phyloP scores from a whole-genome alignment of 2,329 filamentous ascomycete genomes.

The Fusarium sp. region DNA sequence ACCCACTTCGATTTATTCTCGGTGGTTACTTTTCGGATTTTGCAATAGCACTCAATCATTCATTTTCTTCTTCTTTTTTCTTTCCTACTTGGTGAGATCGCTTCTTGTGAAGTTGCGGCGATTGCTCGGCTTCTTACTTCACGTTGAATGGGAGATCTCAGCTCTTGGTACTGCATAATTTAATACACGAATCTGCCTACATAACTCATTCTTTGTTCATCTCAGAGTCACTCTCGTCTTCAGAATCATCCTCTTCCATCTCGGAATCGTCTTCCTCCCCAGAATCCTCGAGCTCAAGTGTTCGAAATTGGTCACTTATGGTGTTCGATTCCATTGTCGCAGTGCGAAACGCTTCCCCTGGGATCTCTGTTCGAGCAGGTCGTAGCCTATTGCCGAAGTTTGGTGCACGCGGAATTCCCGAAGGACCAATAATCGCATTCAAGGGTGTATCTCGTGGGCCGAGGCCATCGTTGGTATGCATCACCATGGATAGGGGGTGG shows the following conservation, averaged over 20 bases:
- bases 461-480: not conserved
- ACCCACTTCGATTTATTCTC: not conserved
- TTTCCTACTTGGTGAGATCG: not conserved
- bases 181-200: not conserved
- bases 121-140: not conserved
- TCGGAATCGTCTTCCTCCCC: not conserved
- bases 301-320: not conserved
- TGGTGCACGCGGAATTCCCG: not conserved
- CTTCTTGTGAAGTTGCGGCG: not conserved
- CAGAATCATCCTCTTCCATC: not conserved
- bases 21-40: not conserved
- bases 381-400: not conserved
- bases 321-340: not conserved
- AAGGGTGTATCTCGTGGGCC: not conserved
- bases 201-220: not conserved
- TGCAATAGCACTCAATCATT: not conserved
- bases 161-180: not conserved
- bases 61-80: not conserved
- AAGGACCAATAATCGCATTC: not conserved
- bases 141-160: not conserved
- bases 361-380: not conserved
- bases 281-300: not conserved
- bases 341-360: not conserved
- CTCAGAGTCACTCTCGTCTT: not conserved
- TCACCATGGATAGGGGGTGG: not conserved